These are phyloP conservation scores for Myrica gale DNA, from an alignment of 306 rosid genomes.

Conservation along the genomic window DNA sequence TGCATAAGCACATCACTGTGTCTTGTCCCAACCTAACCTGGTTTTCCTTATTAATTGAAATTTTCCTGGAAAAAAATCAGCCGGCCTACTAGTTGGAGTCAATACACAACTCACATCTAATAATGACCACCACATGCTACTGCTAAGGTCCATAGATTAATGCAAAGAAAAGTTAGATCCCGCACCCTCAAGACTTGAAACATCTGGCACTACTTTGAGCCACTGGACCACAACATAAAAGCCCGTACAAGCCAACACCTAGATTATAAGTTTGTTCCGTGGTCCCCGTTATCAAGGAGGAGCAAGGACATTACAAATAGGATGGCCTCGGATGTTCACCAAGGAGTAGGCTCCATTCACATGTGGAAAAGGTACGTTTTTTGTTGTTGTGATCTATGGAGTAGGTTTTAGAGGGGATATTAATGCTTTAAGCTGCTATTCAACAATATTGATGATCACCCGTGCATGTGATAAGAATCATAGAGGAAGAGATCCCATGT, in stretches of 20 bases:
- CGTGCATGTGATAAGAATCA: too few relatives aligned
- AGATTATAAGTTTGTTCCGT: conserved; percentile 7
- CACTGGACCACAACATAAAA: conserved; percentile 39
- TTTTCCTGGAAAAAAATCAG: neutral
- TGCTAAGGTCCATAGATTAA: neutral
- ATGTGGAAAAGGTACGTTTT: too few relatives aligned
- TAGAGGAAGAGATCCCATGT: too few relatives aligned
- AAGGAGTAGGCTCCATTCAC: too few relatives aligned
- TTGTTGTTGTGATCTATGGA: too few relatives aligned
- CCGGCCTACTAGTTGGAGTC: neutral
- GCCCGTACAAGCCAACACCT: conserved; percentile 23
- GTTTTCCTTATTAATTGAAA: neutral
- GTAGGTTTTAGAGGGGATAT: too few relatives aligned
- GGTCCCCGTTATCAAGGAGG: conserved; percentile 20
- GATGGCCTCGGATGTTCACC: too few relatives aligned
- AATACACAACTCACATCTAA: neutral
- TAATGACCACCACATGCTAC: conserved; percentile 1
- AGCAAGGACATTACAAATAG: too few relatives aligned
- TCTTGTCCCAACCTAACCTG: neutral
- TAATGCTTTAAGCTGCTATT: too few relatives aligned
- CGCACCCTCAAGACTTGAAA: neutral
- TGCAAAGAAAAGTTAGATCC: neutral
- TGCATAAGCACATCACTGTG: neutral
- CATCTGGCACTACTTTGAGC: conserved; percentile 18
- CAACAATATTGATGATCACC: too few relatives aligned